Conservation (phyloP, 2,329 filamentous ascomycete genomes). For the Diaporthe vexans region DNA sequence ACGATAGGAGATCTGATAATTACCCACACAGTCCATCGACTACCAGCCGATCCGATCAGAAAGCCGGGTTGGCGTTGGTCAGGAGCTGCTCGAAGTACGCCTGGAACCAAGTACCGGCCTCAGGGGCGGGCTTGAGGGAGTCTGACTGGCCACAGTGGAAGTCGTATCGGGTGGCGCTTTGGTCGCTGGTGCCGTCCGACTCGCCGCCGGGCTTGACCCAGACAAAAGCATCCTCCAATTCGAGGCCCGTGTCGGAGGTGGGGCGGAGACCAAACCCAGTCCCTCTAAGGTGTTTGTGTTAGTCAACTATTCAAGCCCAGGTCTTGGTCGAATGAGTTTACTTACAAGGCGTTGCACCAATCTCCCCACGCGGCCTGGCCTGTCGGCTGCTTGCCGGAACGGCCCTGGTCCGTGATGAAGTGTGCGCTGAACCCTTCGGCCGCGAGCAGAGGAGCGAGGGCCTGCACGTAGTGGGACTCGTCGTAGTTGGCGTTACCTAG, state of each 20-base stretch:
- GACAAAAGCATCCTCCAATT: conserved; percentile 74
- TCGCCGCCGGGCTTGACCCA: conserved; percentile 79
- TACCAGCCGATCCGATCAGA: conserved; percentile 47
- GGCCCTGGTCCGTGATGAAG: conserved; percentile 66
- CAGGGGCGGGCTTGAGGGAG: conserved; percentile 74
- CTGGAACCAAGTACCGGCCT: conserved; percentile 79
- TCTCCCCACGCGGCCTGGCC: conserved; percentile 74
- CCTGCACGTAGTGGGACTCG: conserved; percentile 69
- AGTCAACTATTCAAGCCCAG: background rate
- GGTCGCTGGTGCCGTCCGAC: conserved; percentile 66
- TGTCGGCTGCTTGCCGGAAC: conserved; percentile 71
- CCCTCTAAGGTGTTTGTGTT: conserved; percentile 51
- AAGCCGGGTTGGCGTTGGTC: conserved; percentile 68
- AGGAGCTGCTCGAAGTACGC: conserved; percentile 71
- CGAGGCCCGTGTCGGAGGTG: conserved; percentile 71
- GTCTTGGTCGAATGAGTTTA: background rate
- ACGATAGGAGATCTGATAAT: background rate
- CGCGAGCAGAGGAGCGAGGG: conserved; percentile 74
- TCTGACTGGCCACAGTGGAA: conserved; percentile 64
- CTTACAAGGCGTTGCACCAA: conserved; percentile 72
- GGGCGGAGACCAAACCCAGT: conserved; percentile 77
- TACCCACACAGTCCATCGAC: background rate
- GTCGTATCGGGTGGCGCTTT: conserved; percentile 65
- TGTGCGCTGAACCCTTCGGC: conserved; percentile 59
- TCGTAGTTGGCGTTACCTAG: conserved; percentile 64